A percentile compares a stretch with the other conserved stretches of the same genome.
These are phyloP conservation scores for Eucalyptus regnans DNA, from an alignment of 345 rosid species.

Conservation along the genomic window DNA sequence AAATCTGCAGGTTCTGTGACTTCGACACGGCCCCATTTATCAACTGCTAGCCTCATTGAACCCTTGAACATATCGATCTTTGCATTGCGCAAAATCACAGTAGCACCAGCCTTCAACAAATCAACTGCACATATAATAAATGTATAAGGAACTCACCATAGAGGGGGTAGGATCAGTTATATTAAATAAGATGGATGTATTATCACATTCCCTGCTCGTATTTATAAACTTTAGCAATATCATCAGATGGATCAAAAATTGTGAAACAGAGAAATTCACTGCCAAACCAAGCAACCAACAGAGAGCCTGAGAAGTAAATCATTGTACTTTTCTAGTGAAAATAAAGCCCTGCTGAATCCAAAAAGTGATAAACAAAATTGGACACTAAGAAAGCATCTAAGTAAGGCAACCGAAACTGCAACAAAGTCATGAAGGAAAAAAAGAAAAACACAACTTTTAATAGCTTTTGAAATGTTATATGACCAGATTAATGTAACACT, in stretches of 20 bases:
- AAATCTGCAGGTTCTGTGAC: constrained; percentile 20
- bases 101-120: constrained; percentile 22
- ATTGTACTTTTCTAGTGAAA: neutral
- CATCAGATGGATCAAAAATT: neutral
- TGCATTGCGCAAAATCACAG: constrained; percentile 34
- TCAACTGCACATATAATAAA: constrained; percentile 14
- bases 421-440: neutral
- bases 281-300: neutral
- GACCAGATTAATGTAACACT: neutral
- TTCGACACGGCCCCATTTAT: constrained; percentile 43
- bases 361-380: neutral
- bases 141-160: neutral
- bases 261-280: neutral
- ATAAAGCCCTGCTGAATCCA: neutral
- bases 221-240: neutral
- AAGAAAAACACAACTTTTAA: neutral
- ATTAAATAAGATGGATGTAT: neutral
- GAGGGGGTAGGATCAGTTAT: neutral
- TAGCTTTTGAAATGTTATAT: neutral
- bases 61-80: constrained; percentile 39
- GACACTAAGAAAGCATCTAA: neutral
- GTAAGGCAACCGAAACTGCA: neutral
- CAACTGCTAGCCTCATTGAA: constrained; percentile 38
- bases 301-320: neutral
- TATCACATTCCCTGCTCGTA: neutral